Evolutionary conservation across 192 early-diverging fungal species (phyloP).

Genomic region (Lobosporangium transversale): DNA sequence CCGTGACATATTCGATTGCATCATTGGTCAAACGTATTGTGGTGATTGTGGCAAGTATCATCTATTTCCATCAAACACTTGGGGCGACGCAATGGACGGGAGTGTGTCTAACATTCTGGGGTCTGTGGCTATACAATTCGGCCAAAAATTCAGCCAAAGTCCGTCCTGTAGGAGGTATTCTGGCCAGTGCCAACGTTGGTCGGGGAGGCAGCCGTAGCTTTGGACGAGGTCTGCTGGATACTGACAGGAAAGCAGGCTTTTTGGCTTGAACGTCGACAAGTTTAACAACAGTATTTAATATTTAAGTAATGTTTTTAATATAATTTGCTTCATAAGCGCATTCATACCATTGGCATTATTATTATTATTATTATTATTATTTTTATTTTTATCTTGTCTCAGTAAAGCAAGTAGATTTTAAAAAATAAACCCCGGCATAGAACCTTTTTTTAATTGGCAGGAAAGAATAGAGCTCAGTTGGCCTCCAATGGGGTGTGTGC

Average conservation of each 20-base stretch:
- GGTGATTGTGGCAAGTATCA: slow-evolving; percentile 84
- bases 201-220: slow-evolving; percentile 37
- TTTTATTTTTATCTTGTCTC: too few relatives aligned
- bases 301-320: too few relatives aligned
- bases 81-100: slow-evolving; percentile 74
- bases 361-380: too few relatives aligned
- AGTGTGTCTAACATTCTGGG: slow-evolving; percentile 82
- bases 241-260: slow-evolving; percentile 36
- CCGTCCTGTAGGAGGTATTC: slow-evolving; percentile 15
- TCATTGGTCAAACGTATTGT: slow-evolving; percentile 91
- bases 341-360: background rate
- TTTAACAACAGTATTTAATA: background rate
- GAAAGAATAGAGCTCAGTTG: too few relatives aligned
- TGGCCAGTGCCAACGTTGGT: slow-evolving; percentile 32
- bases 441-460: too few relatives aligned
- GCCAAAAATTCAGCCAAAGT: slow-evolving; percentile 69
- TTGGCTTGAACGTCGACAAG: slow-evolving; percentile 11
- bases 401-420: too few relatives aligned
- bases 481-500: too few relatives aligned
- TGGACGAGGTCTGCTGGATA: slow-evolving; percentile 23
- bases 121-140: slow-evolving; percentile 86
- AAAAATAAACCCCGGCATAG: too few relatives aligned
- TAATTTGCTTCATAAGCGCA: too few relatives aligned
- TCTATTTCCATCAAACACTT: slow-evolving; percentile 85
- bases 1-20: slow-evolving; percentile 89